These are phyloP conservation scores for Phenoliferia sp. DNA, from an alignment of 1,284 basidiomycete species.

Conservation along the genomic window DNA sequence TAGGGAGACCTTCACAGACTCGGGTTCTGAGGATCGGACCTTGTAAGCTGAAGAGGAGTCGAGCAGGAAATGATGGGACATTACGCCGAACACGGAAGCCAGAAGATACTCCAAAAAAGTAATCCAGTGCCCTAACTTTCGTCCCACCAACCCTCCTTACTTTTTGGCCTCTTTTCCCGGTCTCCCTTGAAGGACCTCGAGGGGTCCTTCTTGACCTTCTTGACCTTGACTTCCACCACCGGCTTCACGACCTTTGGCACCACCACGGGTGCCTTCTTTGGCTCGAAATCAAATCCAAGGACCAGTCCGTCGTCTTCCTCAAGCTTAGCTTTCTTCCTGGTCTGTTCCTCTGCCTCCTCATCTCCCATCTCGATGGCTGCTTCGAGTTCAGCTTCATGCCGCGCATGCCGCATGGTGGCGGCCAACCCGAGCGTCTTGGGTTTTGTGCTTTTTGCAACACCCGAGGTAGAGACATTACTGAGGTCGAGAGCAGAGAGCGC, in stretches of 20 bases:
- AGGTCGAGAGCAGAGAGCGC: slow-evolving; percentile 18
- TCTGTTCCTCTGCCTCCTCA: background rate
- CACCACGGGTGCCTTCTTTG: background rate
- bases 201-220: slow-evolving; percentile 9
- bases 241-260: background rate
- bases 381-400: slow-evolving; percentile 4
- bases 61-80: no score
- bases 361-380: slow-evolving; percentile 1
- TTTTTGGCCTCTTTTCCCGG: slow-evolving; percentile 16
- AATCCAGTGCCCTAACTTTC: slow-evolving; percentile 11
- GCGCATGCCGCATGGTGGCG: slow-evolving; percentile 13
- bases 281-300: slow-evolving; percentile 25
- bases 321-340: slow-evolving; percentile 3
- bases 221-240: background rate
- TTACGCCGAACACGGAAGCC: no score
- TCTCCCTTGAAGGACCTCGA: slow-evolving; percentile 15
- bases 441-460: slow-evolving; percentile 26
- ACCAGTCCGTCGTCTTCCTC: slow-evolving; percentile 19
- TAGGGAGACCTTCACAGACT: no score
- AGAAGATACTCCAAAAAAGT: no score
- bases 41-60: no score
- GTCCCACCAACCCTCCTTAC: slow-evolving; percentile 32
- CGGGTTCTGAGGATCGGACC: no score
- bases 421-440: slow-evolving; percentile 23
- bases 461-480: slow-evolving; percentile 15